These are phyloP conservation scores for Daldinia sp. DNA, from an alignment of 2,329 filamentous ascomycete genomes.

Conservation along the genomic window DNA sequence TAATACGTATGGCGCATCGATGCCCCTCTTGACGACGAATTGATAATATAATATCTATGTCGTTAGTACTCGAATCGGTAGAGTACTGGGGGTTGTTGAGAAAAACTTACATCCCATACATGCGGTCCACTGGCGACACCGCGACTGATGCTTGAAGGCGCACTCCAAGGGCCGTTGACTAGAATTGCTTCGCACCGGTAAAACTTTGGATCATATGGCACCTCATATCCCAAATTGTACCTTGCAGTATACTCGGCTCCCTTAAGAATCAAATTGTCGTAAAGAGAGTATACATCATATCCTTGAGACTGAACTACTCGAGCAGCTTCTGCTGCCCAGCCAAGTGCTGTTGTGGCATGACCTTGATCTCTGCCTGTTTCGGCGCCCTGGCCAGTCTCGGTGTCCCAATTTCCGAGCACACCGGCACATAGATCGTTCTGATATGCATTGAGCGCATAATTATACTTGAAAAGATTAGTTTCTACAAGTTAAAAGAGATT, in stretches of 20 bases:
- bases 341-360: slow-evolving; percentile 51
- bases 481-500: background rate
- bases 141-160: slow-evolving; percentile 47
- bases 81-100: background rate
- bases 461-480: slow-evolving; percentile 47
- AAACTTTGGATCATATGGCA: slow-evolving; percentile 53
- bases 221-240: slow-evolving; percentile 54
- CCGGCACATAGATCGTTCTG: slow-evolving; percentile 55
- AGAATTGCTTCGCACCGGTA: slow-evolving; percentile 57
- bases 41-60: slow-evolving; percentile 51
- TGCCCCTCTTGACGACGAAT: slow-evolving; percentile 48
- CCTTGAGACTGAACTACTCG: slow-evolving; percentile 54
- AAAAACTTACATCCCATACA: slow-evolving; percentile 33
- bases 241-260: slow-evolving; percentile 56
- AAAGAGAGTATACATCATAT: slow-evolving; percentile 51
- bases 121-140: slow-evolving; percentile 38
- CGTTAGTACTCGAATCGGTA: slow-evolving; percentile 19
- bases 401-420: slow-evolving; percentile 49
- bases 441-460: slow-evolving; percentile 55
- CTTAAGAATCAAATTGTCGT: slow-evolving; percentile 52
- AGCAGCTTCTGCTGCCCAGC: slow-evolving; percentile 54
- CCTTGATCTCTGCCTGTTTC: slow-evolving; percentile 56
- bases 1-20: slow-evolving; percentile 37
- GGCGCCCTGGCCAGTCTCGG: slow-evolving; percentile 52
- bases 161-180: slow-evolving; percentile 55